Base-by-base conservation (phyloP, 768 basidiomycete genomes). In the Hortiboletus flavorubellus region DNA sequence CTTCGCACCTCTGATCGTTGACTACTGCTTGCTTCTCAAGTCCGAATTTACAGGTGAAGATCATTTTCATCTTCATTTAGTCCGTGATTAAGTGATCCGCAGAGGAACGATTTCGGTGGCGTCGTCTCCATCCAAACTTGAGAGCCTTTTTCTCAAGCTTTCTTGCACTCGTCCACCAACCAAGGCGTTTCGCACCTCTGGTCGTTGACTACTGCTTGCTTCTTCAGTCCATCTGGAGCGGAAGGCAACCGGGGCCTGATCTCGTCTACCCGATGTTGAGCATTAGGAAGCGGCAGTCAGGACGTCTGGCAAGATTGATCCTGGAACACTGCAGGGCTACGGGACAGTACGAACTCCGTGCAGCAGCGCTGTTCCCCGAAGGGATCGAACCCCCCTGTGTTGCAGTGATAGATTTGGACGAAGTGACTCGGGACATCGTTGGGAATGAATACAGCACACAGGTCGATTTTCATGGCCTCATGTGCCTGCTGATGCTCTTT, bases 231-330 rank as follows among this genome's bases (percentile, higher is more conserved):
- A 39, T 15, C 18, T 46, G 44, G 51, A 21, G 43, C 26, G 23
- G 35, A 38, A 31, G 15, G 46, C 45, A 46, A 39, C 10, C 16
- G 1, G 55, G 49, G 2, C 55, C 46, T 14, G 46, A 56, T 21
- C 7, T 41, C 16, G 33, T 56, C 40, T 40, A 52, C 21, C 55
- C 49, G 9, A 51, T 52, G 49, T n/a, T 51, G 31, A 46, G 55
- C 37, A 40, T 48, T 41, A 47, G n/a, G 26, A 51, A 53, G 29
- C 46, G 34, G n/a, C 50, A 46, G 7, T 53, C 51, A 7, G 51
- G 29, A 4, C 56, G 35, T 26, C 51, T 57, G 15, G 52, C 51
- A 0, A 48, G 29, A 15, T 43, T 53, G 23, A 23, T 57, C 4
- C 23, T 57, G 14, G 41, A 49, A 8, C 46, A 57, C 12, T 7